Base-by-base conservation (phyloP, 768 basidiomycete species). In the Termitomyces sp. region DNA sequence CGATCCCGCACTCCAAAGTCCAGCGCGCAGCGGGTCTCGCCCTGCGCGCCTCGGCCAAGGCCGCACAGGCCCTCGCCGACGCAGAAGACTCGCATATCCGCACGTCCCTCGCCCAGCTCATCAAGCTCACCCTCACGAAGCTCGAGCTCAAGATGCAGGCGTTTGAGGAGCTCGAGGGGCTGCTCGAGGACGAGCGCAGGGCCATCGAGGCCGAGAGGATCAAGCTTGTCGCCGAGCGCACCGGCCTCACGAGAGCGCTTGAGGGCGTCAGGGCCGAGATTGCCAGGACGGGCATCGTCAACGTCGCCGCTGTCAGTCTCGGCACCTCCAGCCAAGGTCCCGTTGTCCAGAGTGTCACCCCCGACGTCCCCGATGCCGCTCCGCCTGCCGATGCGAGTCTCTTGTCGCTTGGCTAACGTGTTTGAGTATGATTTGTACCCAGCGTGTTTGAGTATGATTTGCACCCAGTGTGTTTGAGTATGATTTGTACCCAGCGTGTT, bases 101-200 rank as follows among this genome's bases (percentile, higher is more conserved):
- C 35, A 76, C 81, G 56, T 80, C 88, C 2, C 84, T 98, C 46
- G 84, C 92, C 3, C 82, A 85, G 37, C 79, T 99, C 57, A 90
- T 99, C 72, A 88, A 91, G 71, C 78, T 91, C 54, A 91, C 80
- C 57, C 78, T 82, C 64, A 91, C 80, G 47, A 98, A 98, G 71
- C 84, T 98, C 37, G 95, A 98, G 66, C 76, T 96, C 53, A 98
- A 99, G 79, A 91, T 94, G 85, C 73, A 82, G 1, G 91, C 95
- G 69, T 98, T 98, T 65, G 97, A 98, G 68, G 88, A 92, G 69
- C 76, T 99, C 56, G 97, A 99, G 68, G 88, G 90, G 47, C 74
- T 94, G 9, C 75, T 99, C 51, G 97, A 98, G 68, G 88, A 92
- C 52, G 97, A 99, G 71, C 81, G 94, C 55, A 81, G 88, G 59